These are phyloP conservation scores for Pythium brassicae DNA, from an alignment of 352 stramenopile genomes.

Conservation along the genomic window DNA sequence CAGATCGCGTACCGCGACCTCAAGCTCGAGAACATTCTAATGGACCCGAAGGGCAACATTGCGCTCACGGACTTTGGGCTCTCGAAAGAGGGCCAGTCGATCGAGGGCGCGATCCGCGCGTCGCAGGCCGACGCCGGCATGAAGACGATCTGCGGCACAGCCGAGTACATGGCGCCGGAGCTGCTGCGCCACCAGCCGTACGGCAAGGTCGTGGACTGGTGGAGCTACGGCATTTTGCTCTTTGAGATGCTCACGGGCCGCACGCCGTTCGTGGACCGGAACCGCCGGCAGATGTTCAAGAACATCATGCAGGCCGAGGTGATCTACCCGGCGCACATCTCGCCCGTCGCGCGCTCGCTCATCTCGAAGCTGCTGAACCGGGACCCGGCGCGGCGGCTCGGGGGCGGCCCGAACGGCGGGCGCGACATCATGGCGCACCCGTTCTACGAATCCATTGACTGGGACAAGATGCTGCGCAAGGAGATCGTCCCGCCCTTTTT, in stretches of 20 bases:
- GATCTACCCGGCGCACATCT: constrained; percentile 87
- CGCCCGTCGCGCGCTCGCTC: constrained; percentile 54
- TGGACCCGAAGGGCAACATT: constrained; percentile 87
- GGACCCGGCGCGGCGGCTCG: constrained; percentile 90
- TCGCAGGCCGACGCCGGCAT: constrained; percentile 79
- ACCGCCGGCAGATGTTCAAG: constrained; percentile 88
- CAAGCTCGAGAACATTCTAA: constrained; percentile 89
- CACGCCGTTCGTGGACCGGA: constrained; percentile 85
- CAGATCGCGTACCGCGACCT: constrained; percentile 88
- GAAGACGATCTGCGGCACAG: constrained; percentile 88
- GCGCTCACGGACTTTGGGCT: constrained; percentile 85
- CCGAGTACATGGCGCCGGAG: constrained; percentile 87
- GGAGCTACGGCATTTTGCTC: constrained; percentile 86
- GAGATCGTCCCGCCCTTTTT: constrained; percentile 81
- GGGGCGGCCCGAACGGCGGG: constrained; percentile 80
- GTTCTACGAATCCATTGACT: constrained; percentile 84
- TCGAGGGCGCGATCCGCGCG: constrained; percentile 77
- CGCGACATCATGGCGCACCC: constrained; percentile 86
- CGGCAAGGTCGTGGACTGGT: constrained; percentile 89
- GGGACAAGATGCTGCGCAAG: constrained; percentile 82
- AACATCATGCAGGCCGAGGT: constrained; percentile 89
- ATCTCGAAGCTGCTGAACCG: constrained; percentile 93
- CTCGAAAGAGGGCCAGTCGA: constrained; percentile 80
- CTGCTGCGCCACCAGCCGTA: constrained; percentile 82
- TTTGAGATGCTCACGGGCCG: constrained; percentile 88